phyloP scores from a whole-genome alignment of 164 flowering plant species.

The Stephania cephalantha region DNA sequence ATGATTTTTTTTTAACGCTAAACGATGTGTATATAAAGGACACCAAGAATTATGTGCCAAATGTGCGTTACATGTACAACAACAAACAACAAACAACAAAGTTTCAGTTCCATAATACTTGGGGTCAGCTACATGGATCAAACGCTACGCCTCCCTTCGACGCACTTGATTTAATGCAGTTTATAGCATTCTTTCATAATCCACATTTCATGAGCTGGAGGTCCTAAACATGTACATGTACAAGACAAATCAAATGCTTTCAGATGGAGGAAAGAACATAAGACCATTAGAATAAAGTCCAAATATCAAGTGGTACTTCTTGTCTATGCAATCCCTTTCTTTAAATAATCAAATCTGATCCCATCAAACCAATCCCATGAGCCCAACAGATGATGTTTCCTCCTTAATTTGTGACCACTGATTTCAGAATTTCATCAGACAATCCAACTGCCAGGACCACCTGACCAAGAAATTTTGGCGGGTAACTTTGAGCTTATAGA shows the following conservation, averaged over 20 bases:
- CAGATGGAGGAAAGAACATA: neutral
- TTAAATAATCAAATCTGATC: neutral
- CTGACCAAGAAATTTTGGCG: constrained; percentile 11
- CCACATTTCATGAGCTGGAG: too few relatives aligned
- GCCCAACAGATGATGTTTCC: neutral
- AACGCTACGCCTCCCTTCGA: too few relatives aligned
- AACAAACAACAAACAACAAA: too few relatives aligned
- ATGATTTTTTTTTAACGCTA: too few relatives aligned
- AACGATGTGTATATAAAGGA: too few relatives aligned
- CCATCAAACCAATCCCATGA: neutral
- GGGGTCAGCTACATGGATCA: too few relatives aligned
- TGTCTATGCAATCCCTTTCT: neutral
- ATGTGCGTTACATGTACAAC: too few relatives aligned
- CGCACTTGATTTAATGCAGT: too few relatives aligned
- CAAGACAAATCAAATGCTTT: neutral
- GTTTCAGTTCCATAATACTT: too few relatives aligned
- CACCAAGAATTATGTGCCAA: too few relatives aligned
- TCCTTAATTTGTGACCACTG: neutral
- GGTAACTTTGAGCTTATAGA: constrained; percentile 5
- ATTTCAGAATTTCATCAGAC: neutral
- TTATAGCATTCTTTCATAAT: too few relatives aligned
- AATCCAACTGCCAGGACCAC: neutral
- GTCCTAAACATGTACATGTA: neutral
- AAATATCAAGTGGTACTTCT: neutral
- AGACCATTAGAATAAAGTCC: neutral